Base-by-base conservation (phyloP, 1,284 basidiomycete species). In the Cutaneotrichosporon sp. region DNA sequence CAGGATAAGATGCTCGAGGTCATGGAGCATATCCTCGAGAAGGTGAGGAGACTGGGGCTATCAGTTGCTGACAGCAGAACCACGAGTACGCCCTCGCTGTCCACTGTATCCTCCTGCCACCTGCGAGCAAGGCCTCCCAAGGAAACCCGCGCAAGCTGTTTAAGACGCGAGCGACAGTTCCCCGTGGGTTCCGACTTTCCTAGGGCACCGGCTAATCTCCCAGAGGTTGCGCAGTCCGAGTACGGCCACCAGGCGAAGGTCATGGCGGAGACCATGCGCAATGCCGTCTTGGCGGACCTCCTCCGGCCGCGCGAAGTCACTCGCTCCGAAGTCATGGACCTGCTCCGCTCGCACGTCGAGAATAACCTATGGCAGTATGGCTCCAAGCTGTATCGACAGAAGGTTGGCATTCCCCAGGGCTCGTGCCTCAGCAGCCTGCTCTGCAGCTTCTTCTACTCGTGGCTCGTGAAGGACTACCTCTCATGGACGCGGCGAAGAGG, bases 381-480 rank as follows among this genome's bases (percentile, higher is more conserved):
- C 7, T 64, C 56, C 53, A 64, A 71, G 46, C 66, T 68, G 24
- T 79, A 62, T 50, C 69, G 89, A 2, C 97, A 99, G 77, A 85
- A 85, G 9, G 85, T 91, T 13, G 97, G 97, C 0, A 98, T 99
- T 31, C 94, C 97, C 0, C 97, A 99, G 76, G 97, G 97, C 16
- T 97, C 94, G 0, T 87, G 92, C 27, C 80, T 99, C 29, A 97
- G 93, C 6, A 87, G 90, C 1, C 74, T 98, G 31, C 81, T 99
- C 1, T 99, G 97, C 74, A 90, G 90, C 1, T 90, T 94, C 78
- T 97, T 94, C 78, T 98, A 98, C 66, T 94, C 92, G 1, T 88
- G 95, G 70, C 83, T 99, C 67, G 97, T 98, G 78, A 83, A 80
- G 27, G 81, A 78, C 7, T 82, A 86, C 63, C 82, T 89, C n/a